Evolutionary conservation across 371 early-diverging fungal species (phyloP), one percentile per base, ranked within the genome.

Genomic region (Rhizopus microsporus): DNA sequence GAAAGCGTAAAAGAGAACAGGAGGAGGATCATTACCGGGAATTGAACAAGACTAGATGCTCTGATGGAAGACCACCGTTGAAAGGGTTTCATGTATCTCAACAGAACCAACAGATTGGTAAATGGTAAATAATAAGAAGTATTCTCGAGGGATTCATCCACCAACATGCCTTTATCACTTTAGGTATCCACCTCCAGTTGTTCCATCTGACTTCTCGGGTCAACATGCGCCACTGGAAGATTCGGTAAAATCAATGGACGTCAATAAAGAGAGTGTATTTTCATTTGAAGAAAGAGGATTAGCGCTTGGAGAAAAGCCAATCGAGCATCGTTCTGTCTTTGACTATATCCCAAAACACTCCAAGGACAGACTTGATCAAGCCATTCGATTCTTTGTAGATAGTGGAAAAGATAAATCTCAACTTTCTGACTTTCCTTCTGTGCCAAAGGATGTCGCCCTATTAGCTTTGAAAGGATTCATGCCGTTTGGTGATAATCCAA

Each of bases 391-490:
- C 23, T 59, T 74, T 23, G 57, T 69, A 2, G 65, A 67, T 34
- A 59, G 60, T 1, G 54, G 59, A 6, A 67, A 51, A 16, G 68
- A 67, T 57, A 67, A 57, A 55, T 65, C 69, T 17, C 65, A 74
- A 56, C 42, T 74, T 9, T 17, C 69, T n/a, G 67, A 74, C n/a
- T 79, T 75, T 13, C 83, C 88, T 0, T 65, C 60, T 29, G 76
- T 91, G n/a, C 75, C 86, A 5, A 85, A 85, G 60, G 75, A 78
- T 5, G 75, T 80, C 3, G 94, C 94, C 0, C 46, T 77, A 49
- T 81, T 85, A 3, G 95, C 95, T 0, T 59, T 94, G 33, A 75
- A 81, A 59, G 95, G 94, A 3, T 95, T 89, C 64, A 91, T 93
- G 71, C 95, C 95, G 4, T 95, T 93, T 78, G 85, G 82, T 5